These are phyloP conservation scores for Codiaeum variegatum DNA, from an alignment of 441 rosid genomes.

Conservation along the genomic window DNA sequence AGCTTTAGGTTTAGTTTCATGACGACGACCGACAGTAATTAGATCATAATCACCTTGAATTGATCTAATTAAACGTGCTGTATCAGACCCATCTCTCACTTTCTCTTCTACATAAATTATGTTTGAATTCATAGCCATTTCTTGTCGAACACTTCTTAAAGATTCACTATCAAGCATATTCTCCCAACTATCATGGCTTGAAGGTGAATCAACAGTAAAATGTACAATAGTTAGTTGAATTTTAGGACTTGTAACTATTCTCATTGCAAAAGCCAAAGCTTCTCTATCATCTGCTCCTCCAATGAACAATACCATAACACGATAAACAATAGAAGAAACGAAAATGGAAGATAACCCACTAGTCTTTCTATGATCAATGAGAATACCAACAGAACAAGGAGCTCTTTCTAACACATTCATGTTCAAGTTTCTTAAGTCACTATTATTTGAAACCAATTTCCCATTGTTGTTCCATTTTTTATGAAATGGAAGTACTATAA, in stretches of 20 bases:
- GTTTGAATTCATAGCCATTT: slow-evolving; percentile 4
- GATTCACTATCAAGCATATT: slow-evolving; percentile 12
- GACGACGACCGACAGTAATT: slow-evolving; percentile 1
- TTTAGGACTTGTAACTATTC: slow-evolving; percentile 30
- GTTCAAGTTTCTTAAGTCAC: slow-evolving; percentile 29
- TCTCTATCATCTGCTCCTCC: slow-evolving; percentile 49
- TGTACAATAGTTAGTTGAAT: slow-evolving; percentile 25
- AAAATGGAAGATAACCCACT: slow-evolving; percentile 21
- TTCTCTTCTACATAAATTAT: slow-evolving; percentile 18
- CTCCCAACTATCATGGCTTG: slow-evolving; percentile 15
- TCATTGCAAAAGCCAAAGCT: slow-evolving; percentile 36
- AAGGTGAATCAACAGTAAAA: not conserved
- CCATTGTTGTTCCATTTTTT: slow-evolving; percentile 33
- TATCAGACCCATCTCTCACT: slow-evolving; percentile 34
- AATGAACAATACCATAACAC: slow-evolving; percentile 27
- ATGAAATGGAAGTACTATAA: slow-evolving; percentile 42
- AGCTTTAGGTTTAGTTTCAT: slow-evolving; percentile 19
- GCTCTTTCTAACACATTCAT: slow-evolving; percentile 31
- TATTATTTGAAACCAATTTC: slow-evolving; percentile 23
- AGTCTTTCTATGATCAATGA: slow-evolving; percentile 31
- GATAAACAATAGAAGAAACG: not conserved
- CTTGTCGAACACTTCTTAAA: slow-evolving; percentile 20
- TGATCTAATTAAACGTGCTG: slow-evolving; percentile 20
- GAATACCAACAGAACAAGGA: slow-evolving; percentile 43
- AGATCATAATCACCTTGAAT: slow-evolving; percentile 3